Percentiles rank a stretch among this genome's conserved stretches.
These are phyloP conservation scores for Pythium dissotocum DNA, from an alignment of 352 stramenopile species.

Conservation along the genomic window DNA sequence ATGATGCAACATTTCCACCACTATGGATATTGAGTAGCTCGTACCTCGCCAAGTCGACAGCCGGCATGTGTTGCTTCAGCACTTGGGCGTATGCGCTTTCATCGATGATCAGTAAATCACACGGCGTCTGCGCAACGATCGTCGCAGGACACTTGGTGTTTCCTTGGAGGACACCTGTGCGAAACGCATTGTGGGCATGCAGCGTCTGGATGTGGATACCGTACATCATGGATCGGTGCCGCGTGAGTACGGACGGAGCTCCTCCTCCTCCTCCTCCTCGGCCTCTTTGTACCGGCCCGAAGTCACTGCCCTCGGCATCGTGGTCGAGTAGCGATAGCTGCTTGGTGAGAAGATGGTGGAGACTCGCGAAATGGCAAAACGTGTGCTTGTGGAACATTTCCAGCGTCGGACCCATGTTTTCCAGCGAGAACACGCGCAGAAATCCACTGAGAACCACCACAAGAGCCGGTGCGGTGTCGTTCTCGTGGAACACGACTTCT, in stretches of 20 bases:
- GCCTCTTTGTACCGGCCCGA: not conserved
- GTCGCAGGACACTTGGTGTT: conserved; percentile 44
- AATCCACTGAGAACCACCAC: conserved; percentile 56
- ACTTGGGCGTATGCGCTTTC: conserved; percentile 41
- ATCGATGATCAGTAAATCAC: conserved; percentile 51
- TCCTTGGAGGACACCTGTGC: conserved; percentile 49
- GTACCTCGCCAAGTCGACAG: conserved; percentile 35
- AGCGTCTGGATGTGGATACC: conserved; percentile 64
- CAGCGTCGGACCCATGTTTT: conserved; percentile 50
- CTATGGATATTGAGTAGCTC: not conserved
- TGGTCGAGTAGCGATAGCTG: conserved; percentile 31
- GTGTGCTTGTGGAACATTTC: conserved; percentile 67
- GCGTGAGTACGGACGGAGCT: conserved; percentile 14
- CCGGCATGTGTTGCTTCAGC: conserved; percentile 37
- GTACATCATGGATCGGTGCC: conserved; percentile 44
- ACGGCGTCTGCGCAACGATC: conserved; percentile 55
- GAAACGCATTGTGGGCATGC: conserved; percentile 50
- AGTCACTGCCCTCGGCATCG: conserved; percentile 2
- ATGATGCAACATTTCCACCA: not conserved
- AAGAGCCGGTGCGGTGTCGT: conserved; percentile 33
- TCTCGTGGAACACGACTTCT: conserved; percentile 60
- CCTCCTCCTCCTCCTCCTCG: not conserved
- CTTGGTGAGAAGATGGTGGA: conserved; percentile 30
- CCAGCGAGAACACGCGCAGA: conserved; percentile 60
- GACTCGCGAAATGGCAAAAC: conserved; percentile 47